Percentiles rank a stretch among this genome's conserved stretches.
These are phyloP conservation scores for Verticillium isaacii DNA, from an alignment of 2,329 filamentous ascomycete genomes.

Conservation along the genomic window DNA sequence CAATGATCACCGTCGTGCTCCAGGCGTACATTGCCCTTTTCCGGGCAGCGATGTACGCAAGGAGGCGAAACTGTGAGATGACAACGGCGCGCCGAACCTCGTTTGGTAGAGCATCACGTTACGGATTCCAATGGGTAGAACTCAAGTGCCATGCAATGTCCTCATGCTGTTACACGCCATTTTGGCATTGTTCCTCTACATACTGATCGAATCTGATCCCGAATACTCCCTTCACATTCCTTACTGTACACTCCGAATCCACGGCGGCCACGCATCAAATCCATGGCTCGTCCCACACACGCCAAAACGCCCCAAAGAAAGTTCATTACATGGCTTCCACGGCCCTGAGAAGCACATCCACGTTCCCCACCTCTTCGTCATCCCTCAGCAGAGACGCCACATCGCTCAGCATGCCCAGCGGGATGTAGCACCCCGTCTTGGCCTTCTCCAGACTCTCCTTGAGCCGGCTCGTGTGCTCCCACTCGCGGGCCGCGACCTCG, in stretches of 20 bases:
- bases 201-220: neutral
- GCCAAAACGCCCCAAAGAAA: neutral
- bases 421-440: slow-evolving; percentile 74
- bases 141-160: neutral
- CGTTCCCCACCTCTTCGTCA: slow-evolving; percentile 41
- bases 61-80: too few species aligned
- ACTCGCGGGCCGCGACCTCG: slow-evolving; percentile 82
- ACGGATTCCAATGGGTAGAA: neutral
- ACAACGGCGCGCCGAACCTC: too few species aligned
- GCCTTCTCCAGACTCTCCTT: slow-evolving; percentile 84
- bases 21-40: neutral
- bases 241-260: neutral
- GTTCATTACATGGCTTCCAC: slow-evolving; percentile 52
- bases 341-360: slow-evolving; percentile 56
- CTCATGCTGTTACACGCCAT: neutral
- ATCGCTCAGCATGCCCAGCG: slow-evolving; percentile 83
- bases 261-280: neutral
- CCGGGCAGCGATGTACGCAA: too few species aligned
- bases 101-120: too few species aligned
- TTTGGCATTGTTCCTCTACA: neutral
- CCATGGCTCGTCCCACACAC: neutral
- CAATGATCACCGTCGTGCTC: too few species aligned
- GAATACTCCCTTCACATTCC: neutral
- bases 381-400: slow-evolving; percentile 71
- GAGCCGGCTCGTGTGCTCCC: slow-evolving; percentile 90